These are phyloP conservation scores for Arthrobotrys sinensis DNA, from an alignment of 2,329 filamentous ascomycete genomes.

Conservation along the genomic window DNA sequence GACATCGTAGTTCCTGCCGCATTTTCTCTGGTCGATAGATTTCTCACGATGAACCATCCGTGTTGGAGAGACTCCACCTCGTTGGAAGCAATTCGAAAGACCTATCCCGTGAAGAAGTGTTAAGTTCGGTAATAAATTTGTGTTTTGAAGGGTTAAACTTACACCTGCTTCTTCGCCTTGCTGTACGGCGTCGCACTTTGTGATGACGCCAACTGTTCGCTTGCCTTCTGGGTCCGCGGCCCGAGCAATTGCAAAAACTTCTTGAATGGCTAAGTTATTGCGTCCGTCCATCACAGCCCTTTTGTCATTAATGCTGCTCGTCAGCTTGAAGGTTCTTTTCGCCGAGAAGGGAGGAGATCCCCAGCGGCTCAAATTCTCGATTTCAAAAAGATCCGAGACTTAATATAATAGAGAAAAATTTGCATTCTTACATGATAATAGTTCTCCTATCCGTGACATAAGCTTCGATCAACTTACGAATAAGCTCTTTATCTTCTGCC, in stretches of 20 bases:
- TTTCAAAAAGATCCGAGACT: too few relatives aligned
- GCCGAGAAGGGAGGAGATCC: too few relatives aligned
- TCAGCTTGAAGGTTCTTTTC: too few relatives aligned
- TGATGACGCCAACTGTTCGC: slow-evolving; percentile 64
- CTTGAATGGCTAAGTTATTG: slow-evolving; percentile 62
- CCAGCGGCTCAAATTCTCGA: too few relatives aligned
- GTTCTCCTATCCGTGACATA: slow-evolving; percentile 62
- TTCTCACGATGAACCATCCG: slow-evolving; percentile 64
- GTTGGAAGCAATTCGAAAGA: slow-evolving; percentile 14
- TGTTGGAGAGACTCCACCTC: slow-evolving; percentile 50
- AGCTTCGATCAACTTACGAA: slow-evolving; percentile 60
- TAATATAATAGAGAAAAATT: too few relatives aligned
- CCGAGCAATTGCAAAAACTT: slow-evolving; percentile 60
- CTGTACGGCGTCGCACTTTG: slow-evolving; percentile 63
- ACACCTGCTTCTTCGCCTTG: slow-evolving; percentile 55
- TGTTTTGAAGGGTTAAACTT: not conserved
- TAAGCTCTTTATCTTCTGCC: slow-evolving; percentile 57
- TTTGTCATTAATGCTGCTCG: not conserved
- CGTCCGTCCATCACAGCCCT: slow-evolving; percentile 28
- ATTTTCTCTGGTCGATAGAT: slow-evolving; percentile 62
- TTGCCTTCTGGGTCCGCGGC: slow-evolving; percentile 59
- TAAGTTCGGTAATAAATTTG: not conserved
- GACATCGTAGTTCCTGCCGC: slow-evolving; percentile 20
- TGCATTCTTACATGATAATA: slow-evolving; percentile 62
- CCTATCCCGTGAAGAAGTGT: not conserved